These are phyloP conservation scores for Chaetomium olivaceum DNA, from an alignment of 2,329 filamentous ascomycete genomes.

Conservation along the genomic window DNA sequence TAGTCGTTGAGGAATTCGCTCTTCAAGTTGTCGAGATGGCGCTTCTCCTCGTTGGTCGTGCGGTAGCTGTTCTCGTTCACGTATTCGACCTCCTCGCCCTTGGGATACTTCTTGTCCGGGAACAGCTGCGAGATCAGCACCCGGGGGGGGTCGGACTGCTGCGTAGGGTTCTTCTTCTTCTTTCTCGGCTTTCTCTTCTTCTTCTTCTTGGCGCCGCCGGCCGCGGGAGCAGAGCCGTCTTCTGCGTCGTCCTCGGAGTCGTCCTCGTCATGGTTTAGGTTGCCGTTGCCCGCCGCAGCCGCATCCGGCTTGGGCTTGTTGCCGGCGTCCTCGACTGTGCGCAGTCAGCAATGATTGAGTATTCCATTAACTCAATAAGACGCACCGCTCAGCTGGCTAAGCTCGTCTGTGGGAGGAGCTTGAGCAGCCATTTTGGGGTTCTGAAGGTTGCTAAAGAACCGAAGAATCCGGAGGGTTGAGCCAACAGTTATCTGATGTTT, in stretches of 20 bases:
- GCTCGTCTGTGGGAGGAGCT: slow-evolving; percentile 43
- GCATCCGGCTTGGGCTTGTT: slow-evolving; percentile 43
- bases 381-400: slow-evolving; percentile 45
- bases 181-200: slow-evolving; percentile 77
- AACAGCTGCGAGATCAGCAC: slow-evolving; percentile 74
- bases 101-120: slow-evolving; percentile 69
- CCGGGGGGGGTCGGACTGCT: slow-evolving; percentile 75
- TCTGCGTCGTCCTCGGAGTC: slow-evolving; percentile 55
- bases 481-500: slow-evolving; percentile 2
- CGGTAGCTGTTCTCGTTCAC: slow-evolving; percentile 73
- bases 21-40: slow-evolving; percentile 77
- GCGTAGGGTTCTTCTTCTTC: slow-evolving; percentile 65
- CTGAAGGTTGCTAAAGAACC: not conserved
- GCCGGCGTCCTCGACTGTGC: slow-evolving; percentile 44
- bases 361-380: not conserved
- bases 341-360: not conserved
- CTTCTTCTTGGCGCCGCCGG: slow-evolving; percentile 67
- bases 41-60: slow-evolving; percentile 82
- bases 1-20: slow-evolving; percentile 77
- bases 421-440: slow-evolving; percentile 44
- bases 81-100: slow-evolving; percentile 78
- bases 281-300: slow-evolving; percentile 42
- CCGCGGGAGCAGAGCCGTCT: slow-evolving; percentile 42
- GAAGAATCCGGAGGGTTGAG: slow-evolving; percentile 7
- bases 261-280: slow-evolving; percentile 47